Base-by-base conservation (phyloP, 139 green algal genomes). In the Chlamydomonas incerta region DNA sequence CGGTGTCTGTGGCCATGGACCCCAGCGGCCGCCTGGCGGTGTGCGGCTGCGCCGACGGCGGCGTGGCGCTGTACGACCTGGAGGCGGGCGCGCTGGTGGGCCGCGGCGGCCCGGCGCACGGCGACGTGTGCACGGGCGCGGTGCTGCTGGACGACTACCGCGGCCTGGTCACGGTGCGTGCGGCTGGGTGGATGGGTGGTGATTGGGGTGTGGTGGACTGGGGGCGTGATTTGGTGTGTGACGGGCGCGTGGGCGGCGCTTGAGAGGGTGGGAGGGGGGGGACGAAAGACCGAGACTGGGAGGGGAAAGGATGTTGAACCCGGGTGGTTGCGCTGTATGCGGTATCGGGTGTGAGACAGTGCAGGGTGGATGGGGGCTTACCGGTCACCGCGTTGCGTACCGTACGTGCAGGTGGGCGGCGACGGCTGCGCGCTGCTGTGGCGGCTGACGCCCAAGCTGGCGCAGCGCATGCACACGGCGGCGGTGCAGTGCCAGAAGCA, bases 371-470 rank as follows among this genome's bases (percentile, higher is more conserved):
- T n/a, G n/a, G n/a, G n/a, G n/a, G n/a, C n/a, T n/a, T n/a, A n/a
- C n/a, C n/a, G n/a, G n/a, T n/a, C n/a, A n/a, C n/a, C n/a, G n/a
- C n/a, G n/a, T n/a, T n/a, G n/a, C n/a, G n/a, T n/a, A n/a, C n/a
- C n/a, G n/a, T n/a, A n/a, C n/a, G n/a, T n/a, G 41, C 41, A 50
- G 41, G 41, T 50, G 3, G 89, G 86, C 23, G 88, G 90, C 6
- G 92, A 95, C 80, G 87, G 92, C 37, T 93, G 90, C 80, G 71
- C 92, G 31, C 85, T 93, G 74, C 87, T 93, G 34, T 95, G 92
- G 92, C 80, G 71, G 37, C 76, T 94, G 58, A 86, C 88, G 33
- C n/a, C 72, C 24, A 24, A 52, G 37, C 70, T 92, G 58, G 74
- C 71, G 15, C 55, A 57, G 31, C 55, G 83, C 28, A 75, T 92